Evolutionary conservation across 2,329 filamentous ascomycete genomes (phyloP).

Genomic region (Penicillium sp.): DNA sequence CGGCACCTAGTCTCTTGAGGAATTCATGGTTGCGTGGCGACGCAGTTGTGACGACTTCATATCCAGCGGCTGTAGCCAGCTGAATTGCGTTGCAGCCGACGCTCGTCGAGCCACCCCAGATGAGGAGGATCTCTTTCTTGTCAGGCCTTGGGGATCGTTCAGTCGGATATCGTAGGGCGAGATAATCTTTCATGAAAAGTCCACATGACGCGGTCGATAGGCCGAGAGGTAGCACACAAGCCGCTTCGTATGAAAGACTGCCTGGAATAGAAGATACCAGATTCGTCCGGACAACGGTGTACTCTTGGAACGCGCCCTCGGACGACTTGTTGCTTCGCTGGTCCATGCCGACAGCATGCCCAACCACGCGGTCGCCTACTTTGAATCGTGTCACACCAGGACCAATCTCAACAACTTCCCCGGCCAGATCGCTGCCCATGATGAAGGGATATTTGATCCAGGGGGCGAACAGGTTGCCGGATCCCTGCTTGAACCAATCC

Average conservation of each 20-base stretch:
- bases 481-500: conserved; percentile 33
- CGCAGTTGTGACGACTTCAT: conserved; percentile 38
- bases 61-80: conserved; percentile 38
- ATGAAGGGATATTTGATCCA: conserved; percentile 16
- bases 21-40: conserved; percentile 43
- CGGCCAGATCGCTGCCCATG: conserved; percentile 2
- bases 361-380: conserved; percentile 1
- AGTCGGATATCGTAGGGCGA: conserved; percentile 16
- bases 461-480: conserved; percentile 5
- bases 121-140: conserved; percentile 26
- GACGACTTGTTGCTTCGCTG: conserved; percentile 9
- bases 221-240: conserved; percentile 24
- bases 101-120: conserved; percentile 52
- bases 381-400: background rate
- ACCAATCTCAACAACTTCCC: conserved; percentile 1
- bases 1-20: conserved; percentile 43
- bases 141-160: background rate
- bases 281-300: conserved; percentile 17
- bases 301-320: conserved; percentile 25
- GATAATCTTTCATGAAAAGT: conserved; percentile 22
- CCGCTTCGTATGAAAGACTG: conserved; percentile 22
- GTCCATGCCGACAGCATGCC: conserved; percentile 14
- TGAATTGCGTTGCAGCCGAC: conserved; percentile 47
- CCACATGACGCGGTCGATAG: conserved; percentile 22
- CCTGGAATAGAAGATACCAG: conserved; percentile 20